Percentiles rank a stretch among this genome's conserved stretches.
Evolutionary conservation across 768 basidiomycete genomes (phyloP).

Genomic region (Lactarius trivialis): DNA sequence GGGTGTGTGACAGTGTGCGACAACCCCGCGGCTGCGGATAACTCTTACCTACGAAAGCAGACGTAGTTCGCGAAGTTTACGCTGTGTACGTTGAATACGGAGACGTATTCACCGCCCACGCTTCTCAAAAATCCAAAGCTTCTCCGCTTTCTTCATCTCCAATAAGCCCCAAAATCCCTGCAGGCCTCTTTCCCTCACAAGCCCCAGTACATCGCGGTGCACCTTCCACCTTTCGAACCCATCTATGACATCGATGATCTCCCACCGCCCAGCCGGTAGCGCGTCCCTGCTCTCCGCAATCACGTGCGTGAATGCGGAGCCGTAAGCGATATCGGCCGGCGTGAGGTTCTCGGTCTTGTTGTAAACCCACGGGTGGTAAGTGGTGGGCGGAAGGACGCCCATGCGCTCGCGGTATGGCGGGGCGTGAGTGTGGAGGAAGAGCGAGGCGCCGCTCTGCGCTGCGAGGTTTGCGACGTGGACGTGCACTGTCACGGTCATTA

Average conservation of each 20-base stretch:
- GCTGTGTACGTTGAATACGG: not conserved
- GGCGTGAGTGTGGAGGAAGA: slow-evolving; percentile 70
- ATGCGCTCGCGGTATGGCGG: slow-evolving; percentile 41
- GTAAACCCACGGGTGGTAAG: slow-evolving; percentile 50
- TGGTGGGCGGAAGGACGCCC: slow-evolving; percentile 16
- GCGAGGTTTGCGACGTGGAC: slow-evolving; percentile 82
- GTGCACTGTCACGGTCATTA: slow-evolving; percentile 36
- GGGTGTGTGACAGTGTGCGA: too few relatives aligned
- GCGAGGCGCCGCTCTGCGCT: slow-evolving; percentile 84
- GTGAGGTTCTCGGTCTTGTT: slow-evolving; percentile 74
- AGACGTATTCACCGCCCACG: not conserved
- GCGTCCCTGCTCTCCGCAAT: slow-evolving; percentile 43
- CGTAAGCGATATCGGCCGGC: slow-evolving; percentile 34
- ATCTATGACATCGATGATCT: slow-evolving; percentile 36
- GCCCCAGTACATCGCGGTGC: slow-evolving; percentile 26
- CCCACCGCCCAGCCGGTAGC: slow-evolving; percentile 35
- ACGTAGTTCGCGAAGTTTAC: not conserved
- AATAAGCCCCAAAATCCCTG: slow-evolving; percentile 27
- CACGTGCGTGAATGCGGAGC: slow-evolving; percentile 50
- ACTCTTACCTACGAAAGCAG: too few relatives aligned
- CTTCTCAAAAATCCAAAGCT: slow-evolving; percentile 48
- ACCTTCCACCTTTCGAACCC: slow-evolving; percentile 41
- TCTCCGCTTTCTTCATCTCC: slow-evolving; percentile 34
- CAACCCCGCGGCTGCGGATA: too few relatives aligned
- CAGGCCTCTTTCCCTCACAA: slow-evolving; percentile 25